phyloP scores from a whole-genome alignment of 495 filamentous ascomycete species.

The Penicillium bialowiezense region DNA sequence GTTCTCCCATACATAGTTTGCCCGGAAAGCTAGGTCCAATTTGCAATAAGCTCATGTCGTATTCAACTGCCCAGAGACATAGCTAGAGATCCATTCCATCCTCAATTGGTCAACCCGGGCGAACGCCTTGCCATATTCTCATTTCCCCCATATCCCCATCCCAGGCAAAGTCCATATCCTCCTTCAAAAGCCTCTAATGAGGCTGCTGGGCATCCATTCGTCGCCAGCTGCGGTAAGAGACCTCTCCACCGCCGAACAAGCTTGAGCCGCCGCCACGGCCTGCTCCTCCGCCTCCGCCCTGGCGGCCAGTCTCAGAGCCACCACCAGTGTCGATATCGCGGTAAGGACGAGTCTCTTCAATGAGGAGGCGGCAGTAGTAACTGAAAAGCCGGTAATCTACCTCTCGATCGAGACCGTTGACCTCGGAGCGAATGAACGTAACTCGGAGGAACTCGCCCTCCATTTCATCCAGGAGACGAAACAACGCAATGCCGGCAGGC shows the following conservation, averaged over 20 bases:
- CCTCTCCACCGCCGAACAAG: not conserved
- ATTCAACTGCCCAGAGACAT: no score
- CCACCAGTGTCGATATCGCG: not conserved
- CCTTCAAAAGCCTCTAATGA: not conserved
- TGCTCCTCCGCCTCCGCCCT: not conserved
- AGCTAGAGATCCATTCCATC: no score
- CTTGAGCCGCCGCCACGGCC: not conserved
- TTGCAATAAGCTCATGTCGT: no score
- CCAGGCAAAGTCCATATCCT: no score
- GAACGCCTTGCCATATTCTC: no score
- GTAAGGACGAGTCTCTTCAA: not conserved
- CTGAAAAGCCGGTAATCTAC: not conserved
- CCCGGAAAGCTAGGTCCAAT: no score
- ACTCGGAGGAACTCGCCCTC: not conserved
- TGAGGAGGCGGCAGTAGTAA: constrained; percentile 1
- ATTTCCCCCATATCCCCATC: no score
- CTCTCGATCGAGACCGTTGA: not conserved
- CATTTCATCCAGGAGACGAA: not conserved
- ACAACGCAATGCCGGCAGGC: not conserved
- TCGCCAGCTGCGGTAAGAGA: constrained; percentile 1
- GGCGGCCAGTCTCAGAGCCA: not conserved
- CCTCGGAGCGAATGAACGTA: not conserved
- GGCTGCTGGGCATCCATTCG: not conserved
- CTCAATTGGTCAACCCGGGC: no score
- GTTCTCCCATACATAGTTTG: no score